A percentile compares a stretch with the other conserved stretches of the same genome.
Conservation (phyloP, 2,329 filamentous ascomycete species). For the Plenodomus biglobosus region DNA sequence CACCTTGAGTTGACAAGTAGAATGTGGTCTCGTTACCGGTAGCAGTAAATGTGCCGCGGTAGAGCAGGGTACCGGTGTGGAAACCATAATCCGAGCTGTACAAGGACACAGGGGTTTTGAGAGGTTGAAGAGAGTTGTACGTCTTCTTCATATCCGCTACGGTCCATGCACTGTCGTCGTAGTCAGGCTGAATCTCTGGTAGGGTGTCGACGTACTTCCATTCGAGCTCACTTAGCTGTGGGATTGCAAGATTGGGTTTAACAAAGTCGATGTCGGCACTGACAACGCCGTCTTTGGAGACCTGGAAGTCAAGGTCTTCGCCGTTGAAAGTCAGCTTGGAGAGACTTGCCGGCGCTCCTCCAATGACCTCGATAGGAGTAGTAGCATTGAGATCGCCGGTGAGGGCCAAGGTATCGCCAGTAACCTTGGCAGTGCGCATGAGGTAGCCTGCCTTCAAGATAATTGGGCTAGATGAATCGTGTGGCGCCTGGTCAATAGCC, state of each 20-base stretch:
- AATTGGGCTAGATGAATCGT: slow-evolving; percentile 44
- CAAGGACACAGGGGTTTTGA: slow-evolving; percentile 64
- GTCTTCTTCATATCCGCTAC: slow-evolving; percentile 60
- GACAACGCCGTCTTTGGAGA: slow-evolving; percentile 52
- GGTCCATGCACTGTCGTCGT: slow-evolving; percentile 71
- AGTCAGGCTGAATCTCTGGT: slow-evolving; percentile 65
- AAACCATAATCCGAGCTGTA: slow-evolving; percentile 75
- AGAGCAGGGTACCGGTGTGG: slow-evolving; percentile 68
- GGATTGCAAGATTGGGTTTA: slow-evolving; percentile 56
- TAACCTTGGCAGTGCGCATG: slow-evolving; percentile 60
- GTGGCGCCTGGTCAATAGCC: slow-evolving; percentile 55
- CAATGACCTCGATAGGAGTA: slow-evolving; percentile 67
- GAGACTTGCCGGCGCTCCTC: slow-evolving; percentile 56
- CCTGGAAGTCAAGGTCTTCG: slow-evolving; percentile 43
- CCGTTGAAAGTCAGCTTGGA: slow-evolving; percentile 66
- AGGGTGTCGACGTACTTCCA: slow-evolving; percentile 74
- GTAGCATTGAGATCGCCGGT: slow-evolving; percentile 73
- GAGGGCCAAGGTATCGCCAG: slow-evolving; percentile 60
- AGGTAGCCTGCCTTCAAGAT: slow-evolving; percentile 68
- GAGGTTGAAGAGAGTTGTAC: slow-evolving; percentile 59
- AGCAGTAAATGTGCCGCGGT: slow-evolving; percentile 68
- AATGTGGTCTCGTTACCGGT: slow-evolving; percentile 62
- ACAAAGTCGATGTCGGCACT: slow-evolving; percentile 55
- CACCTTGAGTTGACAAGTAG: slow-evolving; percentile 64
- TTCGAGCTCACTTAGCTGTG: slow-evolving; percentile 58